phyloP scores from a whole-genome alignment of 805 yeast genomes.

The Saccharomycopsis sp. region DNA sequence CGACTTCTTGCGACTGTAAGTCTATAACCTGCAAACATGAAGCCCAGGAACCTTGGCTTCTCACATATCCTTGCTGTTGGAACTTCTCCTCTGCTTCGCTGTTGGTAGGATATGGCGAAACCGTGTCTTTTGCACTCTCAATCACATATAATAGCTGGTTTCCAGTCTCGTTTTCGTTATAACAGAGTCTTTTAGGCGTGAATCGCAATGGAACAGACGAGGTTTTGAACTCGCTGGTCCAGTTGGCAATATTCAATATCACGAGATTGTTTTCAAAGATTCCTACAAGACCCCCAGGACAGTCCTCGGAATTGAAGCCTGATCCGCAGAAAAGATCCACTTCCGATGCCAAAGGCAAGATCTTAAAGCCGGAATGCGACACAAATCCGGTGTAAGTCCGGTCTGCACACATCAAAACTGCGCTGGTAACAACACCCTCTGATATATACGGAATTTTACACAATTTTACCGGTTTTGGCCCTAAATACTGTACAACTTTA shows the following conservation, averaged over 20 bases:
- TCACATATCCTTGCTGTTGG: constrained; percentile 31
- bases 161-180: constrained; percentile 22
- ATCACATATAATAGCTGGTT: constrained; percentile 32
- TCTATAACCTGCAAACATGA: constrained; percentile 50
- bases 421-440: constrained; percentile 25
- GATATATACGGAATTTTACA: constrained; percentile 34
- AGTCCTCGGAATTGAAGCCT: constrained; percentile 57
- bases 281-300: constrained; percentile 57
- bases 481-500: constrained; percentile 65
- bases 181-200: constrained; percentile 42
- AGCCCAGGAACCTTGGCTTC: constrained; percentile 34
- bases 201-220: constrained; percentile 41
- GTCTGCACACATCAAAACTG: constrained; percentile 29
- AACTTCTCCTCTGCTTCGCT: constrained; percentile 18
- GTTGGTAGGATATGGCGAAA: constrained; percentile 13
- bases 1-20: constrained; percentile 28
- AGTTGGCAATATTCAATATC: constrained; percentile 48
- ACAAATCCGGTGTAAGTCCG: constrained; percentile 25
- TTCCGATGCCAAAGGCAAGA: constrained; percentile 15
- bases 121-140: constrained; percentile 39
- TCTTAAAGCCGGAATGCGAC: constrained; percentile 11
- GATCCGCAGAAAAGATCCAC: constrained; percentile 38
- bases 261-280: constrained; percentile 44
- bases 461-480: constrained; percentile 56
- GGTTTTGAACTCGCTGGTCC: constrained; percentile 29